Percentiles rank a stretch among this genome's conserved stretches.
Evolutionary conservation across 305 asterid species (phyloP).

Genomic region (Coffea humblotiana): DNA sequence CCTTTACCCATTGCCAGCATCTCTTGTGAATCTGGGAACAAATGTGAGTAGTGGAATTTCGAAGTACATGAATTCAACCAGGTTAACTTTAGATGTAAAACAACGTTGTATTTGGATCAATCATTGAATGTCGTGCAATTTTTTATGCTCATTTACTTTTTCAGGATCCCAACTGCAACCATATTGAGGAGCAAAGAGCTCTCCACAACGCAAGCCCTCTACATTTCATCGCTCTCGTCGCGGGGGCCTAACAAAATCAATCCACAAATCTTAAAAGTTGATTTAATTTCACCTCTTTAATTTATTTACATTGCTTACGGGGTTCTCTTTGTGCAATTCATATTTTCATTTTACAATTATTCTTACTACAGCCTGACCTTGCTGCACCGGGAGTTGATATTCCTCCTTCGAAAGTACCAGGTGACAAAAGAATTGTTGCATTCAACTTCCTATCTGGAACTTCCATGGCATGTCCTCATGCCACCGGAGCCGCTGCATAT

Average conservation of each 20-base stretch:
- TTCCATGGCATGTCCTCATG: constrained; percentile 25
- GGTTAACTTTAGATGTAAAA: background rate
- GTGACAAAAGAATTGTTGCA: constrained; percentile 9
- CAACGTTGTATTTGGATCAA: background rate
- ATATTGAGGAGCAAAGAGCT: background rate
- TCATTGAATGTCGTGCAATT: background rate
- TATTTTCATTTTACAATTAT: background rate
- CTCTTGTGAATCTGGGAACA: background rate
- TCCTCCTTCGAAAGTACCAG: background rate
- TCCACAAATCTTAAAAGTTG: background rate
- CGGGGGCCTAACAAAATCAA: background rate
- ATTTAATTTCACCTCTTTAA: too few relatives aligned
- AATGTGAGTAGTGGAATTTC: background rate
- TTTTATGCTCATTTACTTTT: too few relatives aligned
- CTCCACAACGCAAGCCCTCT: background rate
- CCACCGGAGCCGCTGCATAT: constrained; percentile 17
- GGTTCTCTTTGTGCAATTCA: background rate
- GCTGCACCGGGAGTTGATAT: constrained; percentile 2
- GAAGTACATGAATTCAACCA: background rate
- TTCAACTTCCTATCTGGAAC: constrained; percentile 13
- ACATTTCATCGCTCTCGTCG: background rate
- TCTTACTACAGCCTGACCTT: constrained; percentile 1
- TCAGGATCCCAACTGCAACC: background rate
- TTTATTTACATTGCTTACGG: too few relatives aligned
- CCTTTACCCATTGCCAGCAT: background rate